phyloP scores from a whole-genome alignment of 1,139 yeast genomes.

The Scheffersomyces cryptocercus region DNA sequence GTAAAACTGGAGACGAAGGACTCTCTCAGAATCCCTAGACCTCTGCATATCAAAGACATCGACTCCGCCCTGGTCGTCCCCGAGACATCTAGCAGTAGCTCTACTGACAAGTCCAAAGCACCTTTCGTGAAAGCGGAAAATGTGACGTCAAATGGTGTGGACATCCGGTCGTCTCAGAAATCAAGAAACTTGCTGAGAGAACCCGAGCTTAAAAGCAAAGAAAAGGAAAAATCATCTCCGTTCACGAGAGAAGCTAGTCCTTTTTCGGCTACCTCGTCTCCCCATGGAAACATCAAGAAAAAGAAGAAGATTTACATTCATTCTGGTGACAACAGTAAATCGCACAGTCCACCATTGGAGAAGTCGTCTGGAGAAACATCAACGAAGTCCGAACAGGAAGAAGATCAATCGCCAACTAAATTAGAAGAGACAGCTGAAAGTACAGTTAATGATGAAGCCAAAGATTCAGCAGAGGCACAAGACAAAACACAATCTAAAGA shows the following conservation, averaged over 20 bases:
- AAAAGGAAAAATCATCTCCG: constrained; percentile 9
- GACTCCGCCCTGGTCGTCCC: too few species aligned
- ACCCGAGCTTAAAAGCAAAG: constrained; percentile 9
- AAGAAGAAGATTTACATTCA: constrained; percentile 27
- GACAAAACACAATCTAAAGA: constrained; percentile 4
- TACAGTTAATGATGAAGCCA: constrained; percentile 2
- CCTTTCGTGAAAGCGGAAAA: too few species aligned
- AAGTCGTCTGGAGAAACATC: too few species aligned
- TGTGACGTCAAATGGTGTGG: not conserved
- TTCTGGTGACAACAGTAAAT: constrained; percentile 12
- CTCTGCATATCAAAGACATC: not conserved
- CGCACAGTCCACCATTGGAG: constrained; percentile 4
- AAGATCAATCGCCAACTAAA: constrained; percentile 4
- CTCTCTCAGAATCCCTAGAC: not conserved
- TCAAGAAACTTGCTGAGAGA: constrained; percentile 17
- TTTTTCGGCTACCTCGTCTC: constrained; percentile 16
- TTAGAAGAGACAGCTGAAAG: constrained; percentile 1
- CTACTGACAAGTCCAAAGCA: not conserved
- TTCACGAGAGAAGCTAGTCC: constrained; percentile 25
- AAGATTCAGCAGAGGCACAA: constrained; percentile 3
- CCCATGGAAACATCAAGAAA: constrained; percentile 16
- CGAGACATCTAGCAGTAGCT: not conserved
- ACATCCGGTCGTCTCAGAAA: not conserved
- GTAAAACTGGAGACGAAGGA: constrained; percentile 1
- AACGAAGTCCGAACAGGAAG: not conserved